A percentile compares a stretch with the other conserved stretches of the same genome.
Conservation (phyloP, 2,329 filamentous ascomycete species). For the Orbilia blumenaviensis region DNA sequence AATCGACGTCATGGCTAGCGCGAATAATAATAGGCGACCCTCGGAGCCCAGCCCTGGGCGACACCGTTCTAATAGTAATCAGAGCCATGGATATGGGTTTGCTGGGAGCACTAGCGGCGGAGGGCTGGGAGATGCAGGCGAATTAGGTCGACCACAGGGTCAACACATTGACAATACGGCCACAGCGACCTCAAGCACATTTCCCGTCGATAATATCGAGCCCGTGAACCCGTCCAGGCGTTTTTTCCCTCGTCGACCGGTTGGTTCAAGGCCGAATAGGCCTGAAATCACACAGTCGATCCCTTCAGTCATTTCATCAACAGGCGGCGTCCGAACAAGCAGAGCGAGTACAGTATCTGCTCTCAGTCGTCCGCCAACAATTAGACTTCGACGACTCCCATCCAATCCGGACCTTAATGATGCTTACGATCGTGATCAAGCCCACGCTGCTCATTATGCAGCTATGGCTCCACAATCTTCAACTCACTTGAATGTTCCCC, state of each 20-base stretch:
- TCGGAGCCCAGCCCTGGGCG: constrained; percentile 28
- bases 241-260: constrained; percentile 41
- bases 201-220: constrained; percentile 28
- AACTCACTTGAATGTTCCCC: constrained; percentile 24
- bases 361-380: constrained; percentile 40
- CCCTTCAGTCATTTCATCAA: constrained; percentile 41
- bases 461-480: constrained; percentile 23
- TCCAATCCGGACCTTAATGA: constrained; percentile 42
- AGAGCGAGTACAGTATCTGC: constrained; percentile 37
- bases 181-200: neutral
- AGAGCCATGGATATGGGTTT: neutral
- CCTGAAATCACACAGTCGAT: constrained; percentile 29
- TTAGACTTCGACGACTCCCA: constrained; percentile 47
- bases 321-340: constrained; percentile 8
- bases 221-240: constrained; percentile 10
- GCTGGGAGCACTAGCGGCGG: neutral
- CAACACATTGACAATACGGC: neutral
- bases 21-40: constrained; percentile 12
- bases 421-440: constrained; percentile 30
- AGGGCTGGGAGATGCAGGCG: neutral
- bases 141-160: neutral
- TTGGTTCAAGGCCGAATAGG: constrained; percentile 20
- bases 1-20: constrained; percentile 19
- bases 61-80: neutral
- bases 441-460: neutral